These are phyloP conservation scores for Botryotinia convoluta DNA, from an alignment of 2,329 filamentous ascomycete species.

Conservation along the genomic window DNA sequence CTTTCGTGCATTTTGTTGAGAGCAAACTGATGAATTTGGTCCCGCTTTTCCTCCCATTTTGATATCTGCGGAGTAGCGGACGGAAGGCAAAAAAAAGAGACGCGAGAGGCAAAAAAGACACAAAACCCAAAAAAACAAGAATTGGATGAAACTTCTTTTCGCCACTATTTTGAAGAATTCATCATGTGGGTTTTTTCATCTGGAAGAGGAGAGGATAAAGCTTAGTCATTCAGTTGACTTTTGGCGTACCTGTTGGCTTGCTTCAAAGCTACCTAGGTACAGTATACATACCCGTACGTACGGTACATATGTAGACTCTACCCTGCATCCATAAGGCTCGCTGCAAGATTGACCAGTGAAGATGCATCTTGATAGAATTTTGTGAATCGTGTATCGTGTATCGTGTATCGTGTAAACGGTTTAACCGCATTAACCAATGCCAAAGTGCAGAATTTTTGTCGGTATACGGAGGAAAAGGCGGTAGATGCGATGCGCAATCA, in stretches of 20 bases:
- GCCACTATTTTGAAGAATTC: not conserved
- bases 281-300: not conserved
- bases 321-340: not conserved
- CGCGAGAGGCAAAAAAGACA: not conserved
- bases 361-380: not conserved
- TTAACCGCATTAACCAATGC: not conserved
- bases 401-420: not conserved
- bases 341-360: not conserved
- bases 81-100: no score
- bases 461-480: not conserved
- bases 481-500: not conserved
- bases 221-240: not conserved
- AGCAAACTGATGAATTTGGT: not conserved
- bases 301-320: not conserved
- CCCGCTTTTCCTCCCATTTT: slow-evolving; percentile 1
- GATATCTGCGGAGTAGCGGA: not conserved
- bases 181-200: not conserved
- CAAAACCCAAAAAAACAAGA: not conserved
- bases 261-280: not conserved
- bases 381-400: not conserved
- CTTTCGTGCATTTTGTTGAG: slow-evolving; percentile 12
- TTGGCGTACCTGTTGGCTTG: not conserved
- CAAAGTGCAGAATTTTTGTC: not conserved
- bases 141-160: not conserved
- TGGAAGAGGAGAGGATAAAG: not conserved